Percentiles rank a stretch among this genome's conserved stretches.
These are phyloP conservation scores for Tuctoria greenei DNA, from an alignment of 176 grass and related monocot species.

Conservation along the genomic window DNA sequence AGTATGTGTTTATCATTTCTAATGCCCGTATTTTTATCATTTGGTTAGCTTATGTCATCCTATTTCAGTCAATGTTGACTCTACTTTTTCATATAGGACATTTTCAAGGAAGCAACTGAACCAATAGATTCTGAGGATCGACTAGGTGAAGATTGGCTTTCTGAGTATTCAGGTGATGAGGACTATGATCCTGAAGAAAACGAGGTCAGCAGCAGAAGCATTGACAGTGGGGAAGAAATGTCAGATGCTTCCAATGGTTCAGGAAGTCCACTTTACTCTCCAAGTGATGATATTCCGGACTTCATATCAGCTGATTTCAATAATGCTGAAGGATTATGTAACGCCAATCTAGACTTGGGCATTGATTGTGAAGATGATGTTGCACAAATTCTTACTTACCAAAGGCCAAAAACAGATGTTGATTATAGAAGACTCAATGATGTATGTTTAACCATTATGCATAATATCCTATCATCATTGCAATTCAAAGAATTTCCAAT, in stretches of 20 bases:
- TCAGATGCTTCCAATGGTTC: conserved; percentile 61
- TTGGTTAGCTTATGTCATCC: conserved; percentile 19
- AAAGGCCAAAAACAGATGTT: conserved; percentile 67
- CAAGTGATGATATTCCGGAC: conserved; percentile 61
- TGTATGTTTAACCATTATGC: conserved; percentile 52
- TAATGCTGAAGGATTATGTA: conserved; percentile 42
- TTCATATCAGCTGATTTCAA: conserved; percentile 51
- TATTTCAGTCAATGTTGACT: conserved; percentile 13
- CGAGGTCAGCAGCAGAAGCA: conserved; percentile 47
- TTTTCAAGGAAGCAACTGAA: conserved; percentile 85
- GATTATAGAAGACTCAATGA: conserved; percentile 91
- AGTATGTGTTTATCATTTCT: conserved; percentile 47
- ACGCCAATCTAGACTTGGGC: conserved; percentile 35
- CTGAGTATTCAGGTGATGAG: conserved; percentile 97
- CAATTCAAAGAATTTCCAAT: conserved; percentile 31
- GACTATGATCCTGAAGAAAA: conserved; percentile 87
- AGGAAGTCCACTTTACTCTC: conserved; percentile 62
- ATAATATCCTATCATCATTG: neutral
- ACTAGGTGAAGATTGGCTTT: conserved; percentile 74
- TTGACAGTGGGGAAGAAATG: conserved; percentile 49
- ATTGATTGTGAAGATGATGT: conserved; percentile 56
- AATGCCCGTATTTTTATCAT: conserved; percentile 18
- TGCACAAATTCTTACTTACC: conserved; percentile 46
- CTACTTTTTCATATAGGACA: conserved; percentile 56
- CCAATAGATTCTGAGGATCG: conserved; percentile 44